A percentile compares a stretch with the other conserved stretches of the same genome.
Evolutionary conservation across 495 filamentous ascomycete species (phyloP).

Genomic region (Daldinia loculata): DNA sequence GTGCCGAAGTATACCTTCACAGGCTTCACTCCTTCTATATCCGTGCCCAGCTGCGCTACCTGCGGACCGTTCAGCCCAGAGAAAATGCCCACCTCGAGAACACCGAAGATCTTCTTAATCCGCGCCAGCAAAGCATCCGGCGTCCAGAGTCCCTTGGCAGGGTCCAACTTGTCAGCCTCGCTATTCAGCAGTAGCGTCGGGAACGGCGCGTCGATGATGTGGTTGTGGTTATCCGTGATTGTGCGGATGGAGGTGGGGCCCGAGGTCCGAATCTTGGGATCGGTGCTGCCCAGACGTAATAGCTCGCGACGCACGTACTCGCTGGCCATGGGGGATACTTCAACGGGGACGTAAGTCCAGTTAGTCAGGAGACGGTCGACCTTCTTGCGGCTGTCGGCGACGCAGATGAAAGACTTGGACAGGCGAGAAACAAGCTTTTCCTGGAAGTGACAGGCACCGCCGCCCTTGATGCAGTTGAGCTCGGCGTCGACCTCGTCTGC

Average conservation of each 20-base stretch:
- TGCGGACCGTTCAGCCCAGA: constrained; percentile 76
- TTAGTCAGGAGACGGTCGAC: constrained; percentile 75
- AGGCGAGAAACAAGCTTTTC: constrained; percentile 93
- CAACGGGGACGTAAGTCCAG: constrained; percentile 90
- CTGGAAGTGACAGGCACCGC: constrained; percentile 95
- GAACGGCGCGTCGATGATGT: constrained; percentile 93
- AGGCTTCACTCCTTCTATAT: constrained; percentile 84
- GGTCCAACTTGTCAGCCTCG: constrained; percentile 66
- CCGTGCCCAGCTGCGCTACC: constrained; percentile 62
- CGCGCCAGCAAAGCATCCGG: constrained; percentile 73
- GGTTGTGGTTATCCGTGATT: constrained; percentile 93
- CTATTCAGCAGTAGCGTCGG: constrained; percentile 67
- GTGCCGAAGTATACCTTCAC: constrained; percentile 95
- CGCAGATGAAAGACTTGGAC: constrained; percentile 89
- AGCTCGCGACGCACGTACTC: constrained; percentile 74
- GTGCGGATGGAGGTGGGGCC: constrained; percentile 73
- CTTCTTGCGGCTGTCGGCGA: constrained; percentile 92
- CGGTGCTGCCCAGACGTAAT: constrained; percentile 70
- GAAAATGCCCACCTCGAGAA: constrained; percentile 93
- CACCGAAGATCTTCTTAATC: constrained; percentile 85
- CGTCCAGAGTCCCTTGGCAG: constrained; percentile 72
- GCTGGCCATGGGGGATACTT: constrained; percentile 86
- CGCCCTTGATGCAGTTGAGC: constrained; percentile 96
- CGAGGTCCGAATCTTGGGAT: constrained; percentile 74
- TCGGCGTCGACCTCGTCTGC: constrained; percentile 97